A percentile compares a stretch with the other conserved stretches of the same genome.
Evolutionary conservation across 108 stramenopile genomes (phyloP).

Genomic region (Cylindrotheca closterium): DNA sequence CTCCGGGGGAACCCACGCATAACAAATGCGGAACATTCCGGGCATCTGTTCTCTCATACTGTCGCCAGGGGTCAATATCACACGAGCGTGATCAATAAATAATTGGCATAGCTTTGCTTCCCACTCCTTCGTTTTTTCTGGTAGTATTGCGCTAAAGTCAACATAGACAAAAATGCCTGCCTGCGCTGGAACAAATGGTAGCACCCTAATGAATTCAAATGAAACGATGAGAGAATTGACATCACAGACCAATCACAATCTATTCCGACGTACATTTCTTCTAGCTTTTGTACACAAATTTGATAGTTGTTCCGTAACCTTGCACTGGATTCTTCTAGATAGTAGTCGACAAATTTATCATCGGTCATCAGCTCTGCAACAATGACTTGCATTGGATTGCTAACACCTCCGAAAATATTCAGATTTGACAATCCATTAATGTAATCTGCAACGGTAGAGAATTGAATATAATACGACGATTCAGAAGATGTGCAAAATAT

Average conservation of each 20-base stretch:
- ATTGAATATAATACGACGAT: no score
- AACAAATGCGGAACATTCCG: conserved; percentile 90
- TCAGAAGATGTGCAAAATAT: no score
- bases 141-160: conserved; percentile 83
- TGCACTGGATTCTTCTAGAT: conserved; percentile 55
- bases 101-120: conserved; percentile 63
- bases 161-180: conserved; percentile 87
- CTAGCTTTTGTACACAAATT: conserved; percentile 58
- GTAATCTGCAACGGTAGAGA: no score
- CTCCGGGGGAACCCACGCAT: conserved; percentile 71
- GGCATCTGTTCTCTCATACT: conserved; percentile 67
- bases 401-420: conserved; percentile 74
- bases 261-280: conserved; percentile 50
- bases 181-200: conserved; percentile 72
- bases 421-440: conserved; percentile 52
- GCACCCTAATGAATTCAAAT: conserved; percentile 14
- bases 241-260: no score
- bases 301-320: conserved; percentile 57
- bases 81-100: conserved; percentile 60
- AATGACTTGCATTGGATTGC: conserved; percentile 82
- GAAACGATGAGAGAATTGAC: no score
- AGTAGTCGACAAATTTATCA: conserved; percentile 74
- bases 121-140: conserved; percentile 65
- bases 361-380: conserved; percentile 75
- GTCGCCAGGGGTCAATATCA: conserved; percentile 86